Conservation (phyloP, 805 yeast genomes). For the Lachancea nothofagi region DNA sequence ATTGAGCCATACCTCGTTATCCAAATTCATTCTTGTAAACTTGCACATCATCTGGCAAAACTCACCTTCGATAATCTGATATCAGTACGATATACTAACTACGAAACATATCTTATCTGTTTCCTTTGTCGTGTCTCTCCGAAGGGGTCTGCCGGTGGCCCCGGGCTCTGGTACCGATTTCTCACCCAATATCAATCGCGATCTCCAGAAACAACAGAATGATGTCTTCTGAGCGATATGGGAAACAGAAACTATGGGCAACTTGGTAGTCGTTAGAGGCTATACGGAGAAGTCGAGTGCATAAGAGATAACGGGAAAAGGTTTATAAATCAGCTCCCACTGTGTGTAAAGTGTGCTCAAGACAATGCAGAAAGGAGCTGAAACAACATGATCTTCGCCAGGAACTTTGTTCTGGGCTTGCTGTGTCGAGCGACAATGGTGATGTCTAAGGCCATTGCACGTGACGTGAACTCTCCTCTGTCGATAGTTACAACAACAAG, state of each 20-base stretch:
- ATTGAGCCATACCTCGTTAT: not conserved
- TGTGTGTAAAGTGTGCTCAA: not conserved
- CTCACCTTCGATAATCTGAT: not conserved
- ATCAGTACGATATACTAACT: not conserved
- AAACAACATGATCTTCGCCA: not conserved
- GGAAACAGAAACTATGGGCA: not conserved
- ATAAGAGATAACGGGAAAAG: not conserved
- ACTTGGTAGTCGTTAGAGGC: not conserved
- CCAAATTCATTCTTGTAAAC: not conserved
- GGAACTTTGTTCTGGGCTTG: not conserved
- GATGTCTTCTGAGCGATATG: not conserved
- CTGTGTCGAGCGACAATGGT: not conserved
- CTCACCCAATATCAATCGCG: not conserved
- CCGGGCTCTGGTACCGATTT: not conserved
- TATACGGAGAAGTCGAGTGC: not conserved
- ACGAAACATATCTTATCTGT: not conserved
- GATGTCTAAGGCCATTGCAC: not conserved
- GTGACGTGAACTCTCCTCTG: too few relatives aligned
- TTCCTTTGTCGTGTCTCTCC: not conserved
- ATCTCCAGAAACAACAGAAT: not conserved
- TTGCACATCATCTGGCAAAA: not conserved
- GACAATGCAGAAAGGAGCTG: not conserved
- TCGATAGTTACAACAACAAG: too few relatives aligned
- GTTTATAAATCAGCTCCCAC: not conserved
- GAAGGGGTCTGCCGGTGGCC: not conserved